Conservation (phyloP, 1,284 basidiomycete genomes). For the Ceratobasidium sp. region DNA sequence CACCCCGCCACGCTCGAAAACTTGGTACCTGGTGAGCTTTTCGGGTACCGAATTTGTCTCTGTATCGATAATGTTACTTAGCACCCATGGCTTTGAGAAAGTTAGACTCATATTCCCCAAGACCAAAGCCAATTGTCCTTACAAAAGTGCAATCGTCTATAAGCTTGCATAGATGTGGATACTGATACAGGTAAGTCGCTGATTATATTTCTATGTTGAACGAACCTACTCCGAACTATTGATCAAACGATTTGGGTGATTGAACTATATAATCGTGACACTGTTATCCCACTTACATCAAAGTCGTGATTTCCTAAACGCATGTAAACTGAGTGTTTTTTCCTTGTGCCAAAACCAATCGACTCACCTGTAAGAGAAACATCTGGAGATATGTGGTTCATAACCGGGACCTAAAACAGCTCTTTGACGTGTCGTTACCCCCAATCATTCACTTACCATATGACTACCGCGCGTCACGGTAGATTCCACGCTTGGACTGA, state of each 20-base stretch:
- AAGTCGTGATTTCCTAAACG: constrained; percentile 81
- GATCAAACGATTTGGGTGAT: not conserved
- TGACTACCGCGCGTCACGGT: constrained; percentile 89
- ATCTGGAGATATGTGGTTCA: constrained; percentile 75
- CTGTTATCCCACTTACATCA: constrained; percentile 61
- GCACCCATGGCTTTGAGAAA: constrained; percentile 66
- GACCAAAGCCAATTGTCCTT: constrained; percentile 49
- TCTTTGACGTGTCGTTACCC: not conserved
- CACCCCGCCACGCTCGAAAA: constrained; percentile 70
- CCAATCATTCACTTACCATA: constrained; percentile 68
- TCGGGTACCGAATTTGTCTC: constrained; percentile 65
- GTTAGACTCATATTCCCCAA: constrained; percentile 44
- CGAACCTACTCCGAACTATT: constrained; percentile 37
- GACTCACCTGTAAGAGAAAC: constrained; percentile 66
- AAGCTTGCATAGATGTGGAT: constrained; percentile 78
- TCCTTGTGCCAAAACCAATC: not conserved
- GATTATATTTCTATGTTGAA: not conserved
- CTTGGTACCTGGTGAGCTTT: constrained; percentile 62
- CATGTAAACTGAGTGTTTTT: constrained; percentile 21
- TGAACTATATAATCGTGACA: not conserved
- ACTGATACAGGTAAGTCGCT: constrained; percentile 30
- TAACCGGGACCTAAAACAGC: constrained; percentile 69
- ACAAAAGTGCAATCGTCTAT: constrained; percentile 73
- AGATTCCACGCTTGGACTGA: constrained; percentile 85
- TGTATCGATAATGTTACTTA: constrained; percentile 76